Conservation (phyloP, 2,329 filamentous ascomycete genomes). For the Cordyceps militaris region DNA sequence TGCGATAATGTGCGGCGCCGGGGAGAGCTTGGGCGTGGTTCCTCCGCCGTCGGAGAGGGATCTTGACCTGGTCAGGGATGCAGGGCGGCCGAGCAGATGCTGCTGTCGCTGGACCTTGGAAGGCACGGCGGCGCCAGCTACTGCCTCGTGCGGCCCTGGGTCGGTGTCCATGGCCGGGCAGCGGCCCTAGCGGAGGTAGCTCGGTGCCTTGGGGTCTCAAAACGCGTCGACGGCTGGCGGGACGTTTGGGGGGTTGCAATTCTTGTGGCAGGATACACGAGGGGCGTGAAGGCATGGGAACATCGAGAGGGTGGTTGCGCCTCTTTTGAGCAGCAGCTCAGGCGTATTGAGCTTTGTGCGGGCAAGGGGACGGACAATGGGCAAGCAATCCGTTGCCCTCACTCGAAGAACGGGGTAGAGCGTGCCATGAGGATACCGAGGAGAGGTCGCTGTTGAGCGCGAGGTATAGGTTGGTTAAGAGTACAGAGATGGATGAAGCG, state of each 20-base stretch:
- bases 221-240: background rate
- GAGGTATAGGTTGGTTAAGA: background rate
- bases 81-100: constrained; percentile 24
- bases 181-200: background rate
- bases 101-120: constrained; percentile 10
- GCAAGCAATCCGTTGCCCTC: background rate
- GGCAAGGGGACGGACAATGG: background rate
- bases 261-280: background rate
- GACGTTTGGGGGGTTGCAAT: background rate
- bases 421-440: background rate
- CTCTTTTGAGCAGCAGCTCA: background rate
- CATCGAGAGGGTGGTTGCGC: background rate
- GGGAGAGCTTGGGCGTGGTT: constrained; percentile 49
- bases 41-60: constrained; percentile 59
- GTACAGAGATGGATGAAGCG: background rate
- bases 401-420: background rate
- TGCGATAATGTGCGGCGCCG: constrained; percentile 50
- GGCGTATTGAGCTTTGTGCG: background rate
- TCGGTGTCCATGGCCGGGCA: constrained; percentile 9
- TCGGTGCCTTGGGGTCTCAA: background rate
- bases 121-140: constrained; percentile 4
- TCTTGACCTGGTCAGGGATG: constrained; percentile 45
- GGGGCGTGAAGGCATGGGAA: background rate
- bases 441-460: background rate
- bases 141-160: constrained; percentile 5